Base-by-base conservation (phyloP, 345 rosid genomes). In the Salix exigua region DNA sequence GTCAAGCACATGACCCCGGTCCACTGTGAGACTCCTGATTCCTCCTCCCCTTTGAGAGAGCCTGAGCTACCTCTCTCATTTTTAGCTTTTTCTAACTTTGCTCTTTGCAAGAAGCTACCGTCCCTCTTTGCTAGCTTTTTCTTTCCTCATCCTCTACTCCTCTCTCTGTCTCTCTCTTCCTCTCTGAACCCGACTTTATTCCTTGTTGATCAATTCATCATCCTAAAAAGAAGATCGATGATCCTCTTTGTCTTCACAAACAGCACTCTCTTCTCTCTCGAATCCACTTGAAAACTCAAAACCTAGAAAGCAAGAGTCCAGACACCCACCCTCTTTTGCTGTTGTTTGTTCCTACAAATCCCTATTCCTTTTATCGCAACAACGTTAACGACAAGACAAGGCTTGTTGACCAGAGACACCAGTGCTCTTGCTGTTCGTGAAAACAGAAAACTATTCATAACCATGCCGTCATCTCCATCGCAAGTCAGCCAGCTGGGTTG, bases 381-480 rank as follows among this genome's bases (percentile, higher is more conserved):
- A 82, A 66, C 58, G 12, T 69, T 75, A 44, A 66, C 67, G 37
- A 73, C 77, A 75, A 63, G 26, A 55, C 35, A 66, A 42, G 75
- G 50, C 48, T 64, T 70, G 31, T 73, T 62, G 50, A 70, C 31
- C 62, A 77, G 73, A 30, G 69, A 77, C 71, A 81, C 42, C 28
- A 17, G 46, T 28, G 21, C 71, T 18, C 25, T 64, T 75, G 66
- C 48, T 71, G 25, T 40, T 21, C 31, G 16, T 16, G 37, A 50
- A 75, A 25, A 23, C 17, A 26, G 11, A 25, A 9, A 7, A 35
- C 44, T 9, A 4, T 37, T 7, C 62, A 51, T 18, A 40, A 40
- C 12, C 30, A 92, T 92, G 98, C 89, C 96, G 97, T 89, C 96
- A 68, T 90, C 95, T 31, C 88, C 94, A 38, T 87, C 98, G 17